Evolutionary conservation across 148 eudicot genomes (phyloP), one percentile per base, ranked within the genome.

Genomic region (Nepenthes gracilis): DNA sequence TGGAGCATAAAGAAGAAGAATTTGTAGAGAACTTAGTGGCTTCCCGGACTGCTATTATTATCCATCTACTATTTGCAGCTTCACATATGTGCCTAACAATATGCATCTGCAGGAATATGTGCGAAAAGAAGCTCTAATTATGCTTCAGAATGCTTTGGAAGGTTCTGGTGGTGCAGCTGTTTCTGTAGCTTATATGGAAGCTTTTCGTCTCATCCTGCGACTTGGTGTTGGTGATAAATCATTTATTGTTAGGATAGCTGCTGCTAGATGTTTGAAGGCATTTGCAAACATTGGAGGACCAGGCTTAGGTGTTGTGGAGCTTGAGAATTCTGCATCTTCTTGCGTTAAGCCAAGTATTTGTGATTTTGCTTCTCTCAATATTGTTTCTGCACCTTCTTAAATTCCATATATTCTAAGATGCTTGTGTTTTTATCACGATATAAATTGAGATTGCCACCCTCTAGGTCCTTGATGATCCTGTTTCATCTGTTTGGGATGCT

Each of bases 101-200:
- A 40, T 40, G 43, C 43, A 40, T 61, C 43, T 64, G 52, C 83
- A 93, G 99, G 99, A 86, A 69, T 93, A 84, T 75, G 95, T 93
- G 62, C 84, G 96, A 68, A 81, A 84, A 82, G 99, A 89, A 67
- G 91, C 99, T 69, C 75, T 93, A 61, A 73, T 80, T 54, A 82
- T 93, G 99, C 99, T 93, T 70, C 86, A 82, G 62, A 86, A 88
- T 72, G 99, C 99, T 71, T 70, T 93, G 78, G 99, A 93, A 76
- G 99, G 99, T 60, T 93, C 85, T 77, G 89, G 88, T 35, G 89
- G 99, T 43, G 71, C 54, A 75, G 84, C 84, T 70, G 74, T 84
- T 75, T 64, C 85, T 71, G 69, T 85, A 43, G 99, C 91, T 52
- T 93, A 88, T 74, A 61, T 78, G 4, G 99, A 93, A 70, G 95